Evolutionary conservation across 2,329 filamentous ascomycete genomes (phyloP), one percentile per base, ranked within the genome.

Genomic region (Hypoxylon sp.): DNA sequence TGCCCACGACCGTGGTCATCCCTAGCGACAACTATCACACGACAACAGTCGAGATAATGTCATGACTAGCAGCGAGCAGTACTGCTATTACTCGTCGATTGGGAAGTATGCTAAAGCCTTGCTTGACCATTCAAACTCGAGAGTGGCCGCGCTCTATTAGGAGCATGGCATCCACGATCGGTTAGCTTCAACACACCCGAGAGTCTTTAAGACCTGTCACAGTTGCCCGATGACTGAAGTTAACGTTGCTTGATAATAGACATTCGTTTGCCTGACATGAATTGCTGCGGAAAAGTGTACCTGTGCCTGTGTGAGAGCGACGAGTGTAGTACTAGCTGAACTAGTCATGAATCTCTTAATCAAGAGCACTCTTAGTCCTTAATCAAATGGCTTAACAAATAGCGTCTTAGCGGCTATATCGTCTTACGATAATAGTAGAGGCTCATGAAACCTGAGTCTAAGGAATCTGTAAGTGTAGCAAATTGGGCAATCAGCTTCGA

Each of bases 201-300:
- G 46, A 48, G 59, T 54, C 55, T 40, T 15, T 10, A 42, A 47
- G 42, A 33, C 48, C 59, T 40, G 40, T 41, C 47, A 46, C 52
- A 58, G 52, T 61, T 55, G 50, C 54, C 53, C 60, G 29, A 55
- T 51, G 33, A 49, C 27, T 33, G 33, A 58, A 58, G 47, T 55
- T 63, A 48, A 58, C 27, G 48, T 53, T 62, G 52, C 51, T 62
- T 59, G 40, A 64, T 64, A 69, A 69, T 66, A 60, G 38, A 69
- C 67, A 60, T 59, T 69, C 67, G 57, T 67, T 69, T 62, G 20
- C 57, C 42, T 42, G 7, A 55, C 29, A 8, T 48, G 9, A 7
- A 15, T 23, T 21, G n/a, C 4, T 4, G 10, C 6, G n/a, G 21
- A 17, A 38, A 42, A n/a, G 26, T 38, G 27, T 35, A 35, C n/a